Conservation (phyloP, 2,329 filamentous ascomycete genomes). For the Fusarium acutatum region DNA sequence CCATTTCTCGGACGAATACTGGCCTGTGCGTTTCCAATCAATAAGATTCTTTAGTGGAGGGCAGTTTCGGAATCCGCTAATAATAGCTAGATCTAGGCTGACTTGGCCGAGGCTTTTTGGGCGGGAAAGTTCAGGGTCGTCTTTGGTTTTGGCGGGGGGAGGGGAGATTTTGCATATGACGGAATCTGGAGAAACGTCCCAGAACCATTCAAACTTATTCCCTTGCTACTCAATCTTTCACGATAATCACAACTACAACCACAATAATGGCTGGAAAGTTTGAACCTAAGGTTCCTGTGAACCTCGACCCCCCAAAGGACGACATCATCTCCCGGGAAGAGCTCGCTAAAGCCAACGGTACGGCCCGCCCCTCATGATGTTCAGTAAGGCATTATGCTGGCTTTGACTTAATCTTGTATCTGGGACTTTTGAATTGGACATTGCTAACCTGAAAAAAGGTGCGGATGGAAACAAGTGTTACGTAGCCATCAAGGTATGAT, state of each 20-base stretch:
- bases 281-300: slow-evolving; percentile 78
- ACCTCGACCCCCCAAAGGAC: slow-evolving; percentile 84
- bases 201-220: not conserved
- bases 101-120: slow-evolving; percentile 19
- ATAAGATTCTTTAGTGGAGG: slow-evolving; percentile 6
- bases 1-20: slow-evolving; percentile 23
- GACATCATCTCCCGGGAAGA: slow-evolving; percentile 85
- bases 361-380: slow-evolving; percentile 42
- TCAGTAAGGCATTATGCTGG: not conserved
- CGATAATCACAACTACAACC: not conserved
- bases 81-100: not conserved
- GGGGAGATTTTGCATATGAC: slow-evolving; percentile 31
- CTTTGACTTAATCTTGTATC: not conserved
- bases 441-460: slow-evolving; percentile 56
- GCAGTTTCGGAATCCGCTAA: not conserved
- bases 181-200: slow-evolving; percentile 20
- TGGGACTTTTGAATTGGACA: not conserved
- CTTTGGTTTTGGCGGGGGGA: slow-evolving; percentile 25
- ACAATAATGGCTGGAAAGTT: slow-evolving; percentile 70
- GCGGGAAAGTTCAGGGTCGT: slow-evolving; percentile 5
- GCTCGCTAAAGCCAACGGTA: slow-evolving; percentile 85
- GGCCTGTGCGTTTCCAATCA: slow-evolving; percentile 31
- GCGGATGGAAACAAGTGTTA: slow-evolving; percentile 71
- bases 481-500: slow-evolving; percentile 72
- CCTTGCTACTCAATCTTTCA: not conserved